These are phyloP conservation scores for Eleusine indica DNA, from an alignment of 176 grass and related monocot species.

Conservation along the genomic window DNA sequence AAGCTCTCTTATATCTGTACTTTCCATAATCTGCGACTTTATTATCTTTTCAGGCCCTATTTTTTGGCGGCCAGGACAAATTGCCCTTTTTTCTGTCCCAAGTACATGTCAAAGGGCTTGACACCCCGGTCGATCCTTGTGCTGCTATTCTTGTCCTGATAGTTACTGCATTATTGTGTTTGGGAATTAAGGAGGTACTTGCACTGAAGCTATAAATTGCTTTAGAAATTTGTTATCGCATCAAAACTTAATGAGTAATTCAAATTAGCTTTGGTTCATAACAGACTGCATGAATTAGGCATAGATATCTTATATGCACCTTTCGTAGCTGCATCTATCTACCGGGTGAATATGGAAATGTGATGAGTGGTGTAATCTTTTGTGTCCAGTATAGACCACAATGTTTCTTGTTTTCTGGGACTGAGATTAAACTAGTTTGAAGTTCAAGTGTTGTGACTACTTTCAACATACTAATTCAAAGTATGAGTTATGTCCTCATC, in stretches of 20 bases:
- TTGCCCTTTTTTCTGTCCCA: slow-evolving; percentile 72
- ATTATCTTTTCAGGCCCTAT: slow-evolving; percentile 54
- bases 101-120: slow-evolving; percentile 66
- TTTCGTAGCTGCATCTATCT: not conserved
- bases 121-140: slow-evolving; percentile 76
- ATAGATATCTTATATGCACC: not conserved
- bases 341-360: not conserved
- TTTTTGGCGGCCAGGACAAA: slow-evolving; percentile 89
- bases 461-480: slow-evolving; percentile 1
- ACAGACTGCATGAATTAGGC: not conserved
- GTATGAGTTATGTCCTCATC: slow-evolving; percentile 31
- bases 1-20: slow-evolving; percentile 8
- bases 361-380: not conserved
- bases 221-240: not conserved
- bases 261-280: not conserved
- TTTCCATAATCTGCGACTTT: not conserved
- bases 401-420: not conserved
- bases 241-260: not conserved
- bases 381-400: not conserved
- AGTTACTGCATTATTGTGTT: slow-evolving; percentile 78
- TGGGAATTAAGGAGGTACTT: slow-evolving; percentile 91
- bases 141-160: slow-evolving; percentile 86
- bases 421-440: not conserved
- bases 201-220: not conserved
- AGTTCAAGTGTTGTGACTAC: not conserved